Percentiles rank a stretch among this genome's conserved stretches.
These are phyloP conservation scores for Holtermanniella nyarrowii DNA, from an alignment of 768 basidiomycete species.

Conservation along the genomic window DNA sequence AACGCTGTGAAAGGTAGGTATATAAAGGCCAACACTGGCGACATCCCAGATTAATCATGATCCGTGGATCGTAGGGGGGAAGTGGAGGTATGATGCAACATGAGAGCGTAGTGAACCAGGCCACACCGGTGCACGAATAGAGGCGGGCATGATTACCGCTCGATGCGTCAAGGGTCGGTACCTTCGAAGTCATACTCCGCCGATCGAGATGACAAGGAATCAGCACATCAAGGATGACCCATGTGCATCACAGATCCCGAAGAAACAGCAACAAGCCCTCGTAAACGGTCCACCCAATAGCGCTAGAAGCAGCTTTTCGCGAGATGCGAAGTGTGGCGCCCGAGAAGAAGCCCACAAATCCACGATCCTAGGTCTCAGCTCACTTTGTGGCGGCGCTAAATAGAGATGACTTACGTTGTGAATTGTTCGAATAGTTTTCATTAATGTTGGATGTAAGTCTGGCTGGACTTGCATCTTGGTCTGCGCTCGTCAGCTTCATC, in stretches of 20 bases:
- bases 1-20: too few relatives aligned
- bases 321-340: constrained; percentile 71
- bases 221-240: too few relatives aligned
- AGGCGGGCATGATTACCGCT: too few relatives aligned
- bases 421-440: constrained; percentile 55
- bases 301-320: constrained; percentile 78
- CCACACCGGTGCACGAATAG: too few relatives aligned
- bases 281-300: constrained; percentile 84
- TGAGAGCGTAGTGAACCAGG: too few relatives aligned
- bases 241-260: constrained; percentile 14
- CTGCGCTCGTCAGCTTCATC: constrained; percentile 40
- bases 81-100: too few relatives aligned
- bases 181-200: too few relatives aligned
- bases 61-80: too few relatives aligned
- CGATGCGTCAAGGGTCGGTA: too few relatives aligned
- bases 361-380: constrained; percentile 55
- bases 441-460: constrained; percentile 64
- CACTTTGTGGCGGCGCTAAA: neutral
- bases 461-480: constrained; percentile 88
- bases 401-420: constrained; percentile 50
- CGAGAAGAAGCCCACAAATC: constrained; percentile 70
- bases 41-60: too few relatives aligned
- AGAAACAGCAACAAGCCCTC: constrained; percentile 45
- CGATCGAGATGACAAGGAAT: too few relatives aligned
- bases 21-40: too few relatives aligned